Base-by-base conservation (phyloP, 2,329 filamentous ascomycete genomes). In the Mariannaea sp. region DNA sequence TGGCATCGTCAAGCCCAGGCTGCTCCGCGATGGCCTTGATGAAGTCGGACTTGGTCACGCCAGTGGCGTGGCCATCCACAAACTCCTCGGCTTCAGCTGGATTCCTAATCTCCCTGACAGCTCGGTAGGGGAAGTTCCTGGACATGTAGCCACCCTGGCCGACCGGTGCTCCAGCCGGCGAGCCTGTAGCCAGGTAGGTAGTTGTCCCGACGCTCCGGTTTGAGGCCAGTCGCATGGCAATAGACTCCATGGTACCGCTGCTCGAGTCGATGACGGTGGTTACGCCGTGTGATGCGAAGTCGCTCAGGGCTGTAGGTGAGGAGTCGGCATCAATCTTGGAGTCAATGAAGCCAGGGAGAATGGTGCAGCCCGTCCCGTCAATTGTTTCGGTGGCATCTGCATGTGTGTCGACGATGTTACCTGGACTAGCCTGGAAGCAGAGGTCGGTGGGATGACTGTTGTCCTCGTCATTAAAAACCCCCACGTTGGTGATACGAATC, bases 351-450 rank as follows among this genome's bases (percentile, higher is more conserved):
- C 45, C 55, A 4, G 59, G 55, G 2, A 60, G 33, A 4, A 61
- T 19, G 1, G 53, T 58, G 26, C 54, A 56, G 32, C 49, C 49
- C 3, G 47, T 41, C 19, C 58, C 58, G 13, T 89, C 67, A 72
- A 77, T 50, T 1, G 16, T 17, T 19, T 48, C 41, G n/a, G 36
- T 36, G 3, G 20, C 2, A 4, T 49, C 20, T 1, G 2, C 14
- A n/a, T n/a, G n/a, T n/a, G n/a, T 7, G 4, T 7, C 7, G n/a
- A 55, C n/a, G 16, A 58, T 57, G 22, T 50, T 39, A 4, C 56
- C 53, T 3, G 48, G 56, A 29, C 53, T 56, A 20, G 24, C 56
- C 12, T 41, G 27, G 33, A 58, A 58, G 10, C 1, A 20, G 16
- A 53, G 8, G 8, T 29, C 14, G 17, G n/a, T 16, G 3, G 39